Base-by-base conservation (phyloP, 768 basidiomycete species). In the Austroboletus festivus region DNA sequence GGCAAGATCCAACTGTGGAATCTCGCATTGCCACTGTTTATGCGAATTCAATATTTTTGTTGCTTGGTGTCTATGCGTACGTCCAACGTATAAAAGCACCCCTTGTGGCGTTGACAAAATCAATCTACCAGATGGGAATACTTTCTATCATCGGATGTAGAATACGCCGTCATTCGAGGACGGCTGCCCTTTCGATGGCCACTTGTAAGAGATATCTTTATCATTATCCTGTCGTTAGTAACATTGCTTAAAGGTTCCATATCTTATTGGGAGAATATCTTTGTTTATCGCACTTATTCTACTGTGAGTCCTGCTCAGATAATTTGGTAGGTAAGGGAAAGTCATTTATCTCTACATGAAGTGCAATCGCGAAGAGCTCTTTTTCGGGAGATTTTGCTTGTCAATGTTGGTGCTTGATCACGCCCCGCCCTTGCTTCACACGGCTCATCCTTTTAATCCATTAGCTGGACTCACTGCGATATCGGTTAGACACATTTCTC, bases 91-190 rank as follows among this genome's bases (percentile, higher is more conserved):
- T 15, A 26, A 35, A 33, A 12, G 43, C 4, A 13, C n/a, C 1
- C 30, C 16, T 34, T 24, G n/a, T 15, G 41, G 34, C 19, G 0
- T 18, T 38, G n/a, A 1, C 13, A 3, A n/a, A n/a, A n/a, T n/a
- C n/a, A n/a, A n/a, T n/a, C n/a, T n/a, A n/a, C n/a, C 21, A 63
- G 64, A 3, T 65, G 64, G 66, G 58, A 63, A 13, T 65, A 61
- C 30, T 6, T 66, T 2, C 38, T 43, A 11, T 54, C 56, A 2
- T 39, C 55, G 12, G 46, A 49, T 2, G 48, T 61, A 4, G 66
- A 68, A 41, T 56, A 47, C 10, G 61, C 55, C 4, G 44, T 68
- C 23, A 30, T 68, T 30, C 56, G 55, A 33, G 41, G 56, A 5
- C 59, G 52, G n/a, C 15, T 56, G 3, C 6, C 61, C 16, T 68